These are phyloP conservation scores for Alternaria postmessia DNA, from an alignment of 2,329 filamentous ascomycete genomes.

Conservation along the genomic window DNA sequence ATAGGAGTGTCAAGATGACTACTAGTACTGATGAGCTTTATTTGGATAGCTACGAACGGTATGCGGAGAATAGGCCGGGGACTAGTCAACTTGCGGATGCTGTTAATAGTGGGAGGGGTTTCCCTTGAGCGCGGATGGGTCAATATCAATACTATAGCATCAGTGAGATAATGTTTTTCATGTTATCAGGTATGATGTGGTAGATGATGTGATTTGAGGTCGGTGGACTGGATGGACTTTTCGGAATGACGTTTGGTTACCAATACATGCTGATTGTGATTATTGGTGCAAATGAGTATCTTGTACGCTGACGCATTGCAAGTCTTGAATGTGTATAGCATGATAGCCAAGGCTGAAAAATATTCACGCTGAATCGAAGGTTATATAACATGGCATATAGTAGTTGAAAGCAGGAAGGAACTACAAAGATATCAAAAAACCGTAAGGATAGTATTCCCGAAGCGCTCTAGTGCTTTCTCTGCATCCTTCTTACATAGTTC, in stretches of 20 bases:
- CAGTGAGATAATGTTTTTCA: background rate
- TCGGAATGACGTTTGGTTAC: too few species aligned
- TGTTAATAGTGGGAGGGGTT: conserved; percentile 63
- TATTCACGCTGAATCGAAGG: too few species aligned
- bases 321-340: too few species aligned
- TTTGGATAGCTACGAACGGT: conserved; percentile 71
- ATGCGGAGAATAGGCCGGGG: conserved; percentile 68
- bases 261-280: too few species aligned
- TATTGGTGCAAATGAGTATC: too few species aligned
- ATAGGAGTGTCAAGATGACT: conserved; percentile 70
- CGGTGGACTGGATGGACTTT: too few species aligned
- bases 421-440: background rate
- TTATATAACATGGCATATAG: too few species aligned
- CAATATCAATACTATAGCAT: background rate
- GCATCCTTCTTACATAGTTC: background rate
- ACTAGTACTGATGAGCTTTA: conserved; percentile 73
- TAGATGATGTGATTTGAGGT: too few species aligned
- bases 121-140: conserved; percentile 52
- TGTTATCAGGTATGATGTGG: too few species aligned
- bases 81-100: conserved; percentile 67
- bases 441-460: background rate
- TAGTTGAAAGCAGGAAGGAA: too few species aligned
- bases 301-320: too few species aligned
- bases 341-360: too few species aligned
- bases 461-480: background rate